phyloP scores from a whole-genome alignment of 371 early-diverging fungal genomes.

The Syncephalastrum sp. region DNA sequence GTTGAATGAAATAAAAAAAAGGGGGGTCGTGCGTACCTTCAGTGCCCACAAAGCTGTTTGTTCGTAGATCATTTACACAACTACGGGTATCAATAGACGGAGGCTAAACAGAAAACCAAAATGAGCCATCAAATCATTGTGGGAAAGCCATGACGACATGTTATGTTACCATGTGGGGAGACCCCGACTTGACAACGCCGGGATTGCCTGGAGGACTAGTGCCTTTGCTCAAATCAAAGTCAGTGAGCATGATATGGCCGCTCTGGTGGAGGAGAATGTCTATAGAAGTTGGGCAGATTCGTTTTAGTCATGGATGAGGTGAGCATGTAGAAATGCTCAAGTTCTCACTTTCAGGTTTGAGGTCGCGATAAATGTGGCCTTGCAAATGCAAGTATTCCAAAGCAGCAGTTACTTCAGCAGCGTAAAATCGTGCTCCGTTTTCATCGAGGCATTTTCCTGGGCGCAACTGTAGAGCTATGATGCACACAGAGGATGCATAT shows the following conservation, averaged over 20 bases:
- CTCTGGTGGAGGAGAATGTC: conserved; percentile 91
- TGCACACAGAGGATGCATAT: background rate
- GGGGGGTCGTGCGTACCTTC: conserved; percentile 56
- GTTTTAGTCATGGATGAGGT: background rate
- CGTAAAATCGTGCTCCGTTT: conserved; percentile 94
- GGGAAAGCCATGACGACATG: background rate
- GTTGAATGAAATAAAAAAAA: background rate
- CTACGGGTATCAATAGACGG: conserved; percentile 81
- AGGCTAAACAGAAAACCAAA: conserved; percentile 29
- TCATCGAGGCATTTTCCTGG: conserved; percentile 86
- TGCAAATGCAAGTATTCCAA: conserved; percentile 96
- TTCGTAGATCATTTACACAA: conserved; percentile 83
- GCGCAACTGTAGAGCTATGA: conserved; percentile 73
- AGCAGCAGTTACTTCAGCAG: conserved; percentile 93
- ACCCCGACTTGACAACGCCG: conserved; percentile 66
- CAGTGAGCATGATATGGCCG: conserved; percentile 97
- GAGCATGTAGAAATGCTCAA: background rate
- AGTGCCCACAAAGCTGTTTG: conserved; percentile 97
- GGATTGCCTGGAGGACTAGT: conserved; percentile 77
- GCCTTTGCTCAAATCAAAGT: conserved; percentile 95
- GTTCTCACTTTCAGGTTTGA: conserved; percentile 96
- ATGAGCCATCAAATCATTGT: background rate
- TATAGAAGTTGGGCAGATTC: conserved; percentile 19
- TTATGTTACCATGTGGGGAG: conserved; percentile 44
- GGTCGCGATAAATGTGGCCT: conserved; percentile 97